Percentiles rank a stretch among this genome's conserved stretches.
Conservation (phyloP, 2,329 filamentous ascomycete species). For the Rhynchosporium agropyri region DNA sequence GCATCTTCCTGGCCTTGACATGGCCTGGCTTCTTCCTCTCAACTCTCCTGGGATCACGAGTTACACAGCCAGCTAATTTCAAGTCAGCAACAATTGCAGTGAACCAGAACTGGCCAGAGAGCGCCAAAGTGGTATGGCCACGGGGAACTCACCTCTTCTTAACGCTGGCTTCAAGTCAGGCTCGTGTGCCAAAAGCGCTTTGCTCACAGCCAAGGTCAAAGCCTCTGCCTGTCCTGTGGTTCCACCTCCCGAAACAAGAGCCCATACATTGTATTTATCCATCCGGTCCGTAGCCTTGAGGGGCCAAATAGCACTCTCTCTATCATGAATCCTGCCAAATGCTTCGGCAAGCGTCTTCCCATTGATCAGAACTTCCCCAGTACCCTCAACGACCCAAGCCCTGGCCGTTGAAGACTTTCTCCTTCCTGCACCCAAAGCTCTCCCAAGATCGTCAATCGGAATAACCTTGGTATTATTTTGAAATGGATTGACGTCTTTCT, state of each 20-base stretch:
- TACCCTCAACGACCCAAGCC: slow-evolving; percentile 89
- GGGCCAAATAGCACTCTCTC: slow-evolving; percentile 92
- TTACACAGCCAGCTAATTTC: slow-evolving; percentile 80
- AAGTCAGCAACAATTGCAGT: slow-evolving; percentile 32
- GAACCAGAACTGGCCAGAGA: not conserved
- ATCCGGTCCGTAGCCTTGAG: slow-evolving; percentile 79
- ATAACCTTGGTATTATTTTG: slow-evolving; percentile 64
- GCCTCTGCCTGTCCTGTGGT: slow-evolving; percentile 96
- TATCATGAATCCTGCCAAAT: slow-evolving; percentile 88
- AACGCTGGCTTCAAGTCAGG: slow-evolving; percentile 86
- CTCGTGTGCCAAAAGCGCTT: slow-evolving; percentile 87
- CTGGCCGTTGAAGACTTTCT: slow-evolving; percentile 86
- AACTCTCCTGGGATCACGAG: slow-evolving; percentile 86
- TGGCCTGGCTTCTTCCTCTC: slow-evolving; percentile 98
- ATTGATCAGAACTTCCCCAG: slow-evolving; percentile 87
- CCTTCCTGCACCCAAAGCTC: slow-evolving; percentile 78
- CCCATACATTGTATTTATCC: slow-evolving; percentile 98
- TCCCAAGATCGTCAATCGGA: slow-evolving; percentile 73
- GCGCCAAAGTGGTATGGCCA: not conserved
- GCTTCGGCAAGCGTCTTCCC: slow-evolving; percentile 80
- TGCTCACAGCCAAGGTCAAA: slow-evolving; percentile 84
- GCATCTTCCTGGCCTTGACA: slow-evolving; percentile 96
- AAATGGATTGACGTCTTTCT: slow-evolving; percentile 72
- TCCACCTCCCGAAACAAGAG: slow-evolving; percentile 79
- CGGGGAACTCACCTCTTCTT: slow-evolving; percentile 72